phyloP scores from a whole-genome alignment of 2,329 filamentous ascomycete species.

The Amphichorda felina region DNA sequence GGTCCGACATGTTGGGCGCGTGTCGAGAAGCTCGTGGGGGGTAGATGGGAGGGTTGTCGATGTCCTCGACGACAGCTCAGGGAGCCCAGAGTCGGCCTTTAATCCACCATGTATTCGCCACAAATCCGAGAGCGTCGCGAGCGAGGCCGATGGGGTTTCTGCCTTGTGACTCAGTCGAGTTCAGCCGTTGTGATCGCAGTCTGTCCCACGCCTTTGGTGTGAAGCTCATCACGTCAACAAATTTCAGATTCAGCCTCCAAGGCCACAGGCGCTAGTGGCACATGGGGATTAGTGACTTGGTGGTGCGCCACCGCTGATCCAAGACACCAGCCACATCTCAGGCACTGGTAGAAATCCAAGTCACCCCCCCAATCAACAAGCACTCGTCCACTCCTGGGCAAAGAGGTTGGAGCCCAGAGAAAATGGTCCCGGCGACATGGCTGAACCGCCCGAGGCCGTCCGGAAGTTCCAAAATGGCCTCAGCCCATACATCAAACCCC shows the following conservation, averaged over 20 bases:
- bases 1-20: slow-evolving; percentile 54
- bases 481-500: slow-evolving; percentile 40
- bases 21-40: slow-evolving; percentile 8
- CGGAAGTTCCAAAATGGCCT: slow-evolving; percentile 30
- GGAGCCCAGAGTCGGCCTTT: slow-evolving; percentile 13
- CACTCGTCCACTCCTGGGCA: too few species aligned
- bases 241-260: slow-evolving; percentile 16
- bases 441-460: slow-evolving; percentile 16
- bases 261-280: not conserved
- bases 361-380: too few species aligned
- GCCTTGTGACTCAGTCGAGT: slow-evolving; percentile 7
- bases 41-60: slow-evolving; percentile 7
- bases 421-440: slow-evolving; percentile 10
- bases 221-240: slow-evolving; percentile 17
- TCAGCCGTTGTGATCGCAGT: not conserved
- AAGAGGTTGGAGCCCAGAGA: not conserved
- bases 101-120: slow-evolving; percentile 21
- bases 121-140: slow-evolving; percentile 7
- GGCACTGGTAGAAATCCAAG: not conserved
- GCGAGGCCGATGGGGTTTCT: slow-evolving; percentile 9
- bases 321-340: slow-evolving; percentile 1
- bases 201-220: not conserved
- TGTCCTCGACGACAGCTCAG: slow-evolving; percentile 22
- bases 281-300: not conserved
- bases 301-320: not conserved